Evolutionary conservation across 768 basidiomycete species (phyloP), one percentile per base, ranked within the genome.

Genomic region (Tricholoma sp.): DNA sequence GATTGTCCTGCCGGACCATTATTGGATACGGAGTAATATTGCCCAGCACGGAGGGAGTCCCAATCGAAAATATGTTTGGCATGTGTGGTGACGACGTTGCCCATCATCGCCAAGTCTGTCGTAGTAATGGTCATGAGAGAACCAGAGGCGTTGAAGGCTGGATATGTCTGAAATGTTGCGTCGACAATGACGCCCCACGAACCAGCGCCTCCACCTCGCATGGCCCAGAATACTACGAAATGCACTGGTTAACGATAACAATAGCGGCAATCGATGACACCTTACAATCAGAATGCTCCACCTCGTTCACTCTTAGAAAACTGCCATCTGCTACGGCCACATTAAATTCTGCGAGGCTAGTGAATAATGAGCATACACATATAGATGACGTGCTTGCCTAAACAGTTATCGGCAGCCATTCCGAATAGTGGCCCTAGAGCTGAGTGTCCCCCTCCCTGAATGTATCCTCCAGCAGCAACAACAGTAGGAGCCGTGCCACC

Each of bases 151-250:
- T 69, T 63, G 61, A 75, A 74, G 34, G 67, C 71, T 5, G 74
- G 70, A 64, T 61, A 71, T 0, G 71, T 71, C 24, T 63, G 64
- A 63, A 74, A 61, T 6, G 73, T 75, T 0, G 70, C 70, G 21
- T 71, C 68, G 22, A 73, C 62, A 46, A 75, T 67, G 18, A 74
- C 67, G 18, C 73, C 74, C 73, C 71, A 76, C 46, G 67, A 71
- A 7, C 74, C 74, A 16, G 65, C 58, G 11, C 67, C 69, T 45
- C 69, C 67, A 19, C 67, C 67, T 0, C 69, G 63, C 14, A 68
- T 50, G 24, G 68, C 67, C 61, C 61, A 70, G 53, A 68, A 70
- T 21, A 69, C 65, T 69, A 53, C 29, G 21, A 3, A n/a, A 7
- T 4, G 21, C 29, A 29, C 29, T 29, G 29, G 29, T 29, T 29